A percentile compares a stretch with the other conserved stretches of the same genome.
phyloP scores from a whole-genome alignment of 2,329 filamentous ascomycete species.

The Xylaria sp. region DNA sequence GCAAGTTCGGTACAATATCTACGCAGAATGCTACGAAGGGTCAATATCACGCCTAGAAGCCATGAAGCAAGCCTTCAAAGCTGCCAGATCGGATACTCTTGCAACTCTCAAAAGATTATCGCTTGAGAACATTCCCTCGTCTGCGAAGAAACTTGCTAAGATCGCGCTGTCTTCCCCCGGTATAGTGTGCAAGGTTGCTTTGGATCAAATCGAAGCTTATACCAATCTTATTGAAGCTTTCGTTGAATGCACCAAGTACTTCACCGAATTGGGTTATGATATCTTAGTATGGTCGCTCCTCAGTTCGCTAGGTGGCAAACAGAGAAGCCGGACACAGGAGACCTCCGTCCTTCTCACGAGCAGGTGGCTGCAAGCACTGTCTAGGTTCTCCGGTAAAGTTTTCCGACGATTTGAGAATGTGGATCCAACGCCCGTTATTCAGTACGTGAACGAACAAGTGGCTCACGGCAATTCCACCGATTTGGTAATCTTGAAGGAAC shows the following conservation, averaged over 20 bases:
- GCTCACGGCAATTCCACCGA: conserved; percentile 86
- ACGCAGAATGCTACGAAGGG: conserved; percentile 91
- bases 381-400: conserved; percentile 89
- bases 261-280: conserved; percentile 92
- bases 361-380: conserved; percentile 89
- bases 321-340: conserved; percentile 70
- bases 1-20: conserved; percentile 83
- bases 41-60: conserved; percentile 79
- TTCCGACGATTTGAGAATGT: conserved; percentile 88
- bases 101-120: conserved; percentile 90
- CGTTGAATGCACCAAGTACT: conserved; percentile 93
- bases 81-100: conserved; percentile 81
- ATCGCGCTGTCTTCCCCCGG: conserved; percentile 92
- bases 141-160: conserved; percentile 90
- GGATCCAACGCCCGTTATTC: conserved; percentile 84
- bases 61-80: conserved; percentile 81
- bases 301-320: conserved; percentile 72
- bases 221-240: conserved; percentile 95
- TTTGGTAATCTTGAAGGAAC: conserved; percentile 88
- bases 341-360: conserved; percentile 79
- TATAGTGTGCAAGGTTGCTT: conserved; percentile 87
- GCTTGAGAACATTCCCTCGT: conserved; percentile 84
- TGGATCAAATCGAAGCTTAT: conserved; percentile 93
- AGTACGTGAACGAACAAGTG: conserved; percentile 89
- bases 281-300: conserved; percentile 93